phyloP scores from a whole-genome alignment of 2,329 filamentous ascomycete species.

The Cercospora zeina region DNA sequence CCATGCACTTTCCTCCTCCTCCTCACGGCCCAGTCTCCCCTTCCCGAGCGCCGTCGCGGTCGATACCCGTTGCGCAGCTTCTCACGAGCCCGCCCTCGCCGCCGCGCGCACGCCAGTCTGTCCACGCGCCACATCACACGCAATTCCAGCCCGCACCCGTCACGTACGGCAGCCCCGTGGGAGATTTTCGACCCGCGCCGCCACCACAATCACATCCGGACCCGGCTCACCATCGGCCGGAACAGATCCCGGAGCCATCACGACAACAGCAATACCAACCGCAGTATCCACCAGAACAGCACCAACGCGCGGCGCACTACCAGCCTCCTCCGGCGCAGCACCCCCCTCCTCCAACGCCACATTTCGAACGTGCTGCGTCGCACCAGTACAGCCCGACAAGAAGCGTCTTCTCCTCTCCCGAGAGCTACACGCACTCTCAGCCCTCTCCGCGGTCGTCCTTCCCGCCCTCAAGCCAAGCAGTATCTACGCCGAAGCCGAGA shows the following conservation, averaged over 20 bases:
- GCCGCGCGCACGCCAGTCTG: slow-evolving; percentile 23
- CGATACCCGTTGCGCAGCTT: slow-evolving; percentile 34
- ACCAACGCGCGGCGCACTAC: slow-evolving; percentile 17
- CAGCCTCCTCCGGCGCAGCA: slow-evolving; percentile 20
- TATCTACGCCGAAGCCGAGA: slow-evolving; percentile 14
- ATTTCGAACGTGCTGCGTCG: slow-evolving; percentile 11
- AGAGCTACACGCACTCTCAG: slow-evolving; percentile 31
- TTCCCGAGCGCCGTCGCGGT: slow-evolving; percentile 21
- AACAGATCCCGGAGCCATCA: slow-evolving; percentile 22
- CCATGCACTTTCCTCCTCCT: slow-evolving; percentile 41
- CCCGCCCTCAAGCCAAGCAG: slow-evolving; percentile 16
- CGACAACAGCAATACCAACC: slow-evolving; percentile 17
- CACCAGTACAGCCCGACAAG: slow-evolving; percentile 25
- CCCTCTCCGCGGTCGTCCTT: slow-evolving; percentile 33
- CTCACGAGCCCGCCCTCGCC: slow-evolving; percentile 39
- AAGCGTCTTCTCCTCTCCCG: slow-evolving; percentile 29
- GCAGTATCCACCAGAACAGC: slow-evolving; percentile 18
- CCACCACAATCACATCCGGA: slow-evolving; percentile 28
- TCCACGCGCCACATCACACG: slow-evolving; percentile 29
- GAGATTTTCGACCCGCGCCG: slow-evolving; percentile 30
- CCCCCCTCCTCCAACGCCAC: slow-evolving; percentile 16
- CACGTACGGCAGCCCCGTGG: slow-evolving; percentile 17
- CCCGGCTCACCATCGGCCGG: slow-evolving; percentile 23
- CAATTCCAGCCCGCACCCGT: slow-evolving; percentile 28
- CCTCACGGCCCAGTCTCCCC: slow-evolving; percentile 38